phyloP scores from a whole-genome alignment of 116 monocot species.

The Zostera marina region DNA sequence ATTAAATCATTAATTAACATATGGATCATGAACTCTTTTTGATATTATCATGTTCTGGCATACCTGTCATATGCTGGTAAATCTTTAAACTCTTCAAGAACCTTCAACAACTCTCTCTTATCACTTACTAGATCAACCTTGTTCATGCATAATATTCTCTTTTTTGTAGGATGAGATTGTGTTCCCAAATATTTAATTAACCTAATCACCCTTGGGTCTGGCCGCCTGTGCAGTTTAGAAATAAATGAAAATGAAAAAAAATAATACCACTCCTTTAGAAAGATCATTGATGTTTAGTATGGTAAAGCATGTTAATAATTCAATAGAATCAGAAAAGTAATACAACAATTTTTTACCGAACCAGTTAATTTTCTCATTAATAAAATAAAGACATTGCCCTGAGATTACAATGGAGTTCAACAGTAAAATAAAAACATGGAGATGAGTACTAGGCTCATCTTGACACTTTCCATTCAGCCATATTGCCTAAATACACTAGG shows the following conservation, averaged over 20 bases:
- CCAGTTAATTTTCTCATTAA: too few relatives aligned
- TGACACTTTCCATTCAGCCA: too few relatives aligned
- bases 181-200: conserved; percentile 67
- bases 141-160: conserved; percentile 89
- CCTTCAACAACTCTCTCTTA: conserved; percentile 81
- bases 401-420: too few relatives aligned
- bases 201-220: conserved; percentile 61
- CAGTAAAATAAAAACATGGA: too few relatives aligned
- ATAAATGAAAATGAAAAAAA: not conserved
- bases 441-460: too few relatives aligned
- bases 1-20: not conserved
- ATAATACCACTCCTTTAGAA: not conserved
- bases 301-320: not conserved
- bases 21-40: not conserved
- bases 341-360: too few relatives aligned
- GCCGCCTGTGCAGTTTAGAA: conserved; percentile 32
- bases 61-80: conserved; percentile 14
- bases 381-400: too few relatives aligned
- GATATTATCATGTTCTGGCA: not conserved
- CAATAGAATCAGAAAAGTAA: too few relatives aligned
- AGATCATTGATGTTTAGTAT: too few relatives aligned
- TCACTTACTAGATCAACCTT: conserved; percentile 84
- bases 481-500: too few relatives aligned
- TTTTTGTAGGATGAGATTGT: conserved; percentile 40
- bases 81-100: conserved; percentile 65